A percentile compares a stretch with the other conserved stretches of the same genome.
These are phyloP conservation scores for Aegilops sharonensis DNA, from an alignment of 176 grass and related monocot genomes.

Conservation along the genomic window DNA sequence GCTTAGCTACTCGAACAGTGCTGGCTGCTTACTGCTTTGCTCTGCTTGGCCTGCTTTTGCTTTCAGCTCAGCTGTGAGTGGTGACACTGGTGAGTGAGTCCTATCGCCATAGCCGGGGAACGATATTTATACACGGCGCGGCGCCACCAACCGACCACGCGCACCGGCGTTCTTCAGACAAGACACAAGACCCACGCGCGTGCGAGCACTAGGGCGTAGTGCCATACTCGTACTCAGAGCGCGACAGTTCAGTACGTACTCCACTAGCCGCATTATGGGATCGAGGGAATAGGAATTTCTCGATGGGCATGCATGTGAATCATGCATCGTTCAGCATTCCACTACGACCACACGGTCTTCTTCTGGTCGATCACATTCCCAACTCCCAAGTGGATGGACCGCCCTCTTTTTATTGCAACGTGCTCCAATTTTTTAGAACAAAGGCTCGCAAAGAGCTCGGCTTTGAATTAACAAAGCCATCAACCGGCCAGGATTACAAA, in stretches of 20 bases:
- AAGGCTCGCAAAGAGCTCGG: too few species aligned
- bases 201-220: neutral
- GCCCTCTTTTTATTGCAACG: neutral
- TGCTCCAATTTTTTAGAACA: neutral
- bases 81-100: neutral
- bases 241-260: neutral
- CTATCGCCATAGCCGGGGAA: neutral
- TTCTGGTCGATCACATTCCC: neutral
- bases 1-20: neutral
- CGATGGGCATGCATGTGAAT: neutral
- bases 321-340: neutral
- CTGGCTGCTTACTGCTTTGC: too few species aligned
- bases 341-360: too few species aligned
- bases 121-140: neutral
- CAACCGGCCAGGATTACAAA: too few species aligned
- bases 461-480: too few species aligned
- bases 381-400: neutral
- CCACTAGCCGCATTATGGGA: neutral
- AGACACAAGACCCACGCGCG: neutral
- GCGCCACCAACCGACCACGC: neutral
- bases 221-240: neutral
- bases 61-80: neutral
- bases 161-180: neutral
- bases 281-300: constrained; percentile 29
- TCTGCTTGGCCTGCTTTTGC: too few species aligned